Evolutionary conservation across 2,329 filamentous ascomycete species (phyloP).

Genomic region (Lasiodiplodia sp.): DNA sequence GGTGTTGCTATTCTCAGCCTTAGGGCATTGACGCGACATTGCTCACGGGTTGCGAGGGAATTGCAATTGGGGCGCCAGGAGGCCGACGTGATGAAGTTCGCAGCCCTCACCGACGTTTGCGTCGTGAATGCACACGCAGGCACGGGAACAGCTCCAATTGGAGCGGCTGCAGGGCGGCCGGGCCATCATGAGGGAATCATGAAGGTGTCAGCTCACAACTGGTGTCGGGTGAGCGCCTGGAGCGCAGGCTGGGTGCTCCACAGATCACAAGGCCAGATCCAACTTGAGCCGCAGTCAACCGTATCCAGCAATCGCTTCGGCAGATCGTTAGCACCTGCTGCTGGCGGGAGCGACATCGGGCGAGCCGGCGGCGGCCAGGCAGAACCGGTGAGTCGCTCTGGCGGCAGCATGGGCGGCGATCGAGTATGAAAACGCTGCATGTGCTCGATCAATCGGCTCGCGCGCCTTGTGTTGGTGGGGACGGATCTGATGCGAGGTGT

Average conservation of each 20-base stretch:
- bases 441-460: conserved; percentile 1
- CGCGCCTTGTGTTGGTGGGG: conserved; percentile 3
- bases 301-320: conserved; percentile 11
- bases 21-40: conserved; percentile 25
- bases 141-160: conserved; percentile 20
- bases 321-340: not conserved
- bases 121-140: not conserved
- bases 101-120: conserved; percentile 12
- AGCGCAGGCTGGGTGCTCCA: conserved; percentile 6
- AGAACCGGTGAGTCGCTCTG: conserved; percentile 1
- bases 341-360: conserved; percentile 18
- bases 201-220: conserved; percentile 27
- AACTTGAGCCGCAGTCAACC: conserved; percentile 25
- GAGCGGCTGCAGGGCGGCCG: conserved; percentile 6
- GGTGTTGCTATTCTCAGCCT: conserved; percentile 27
- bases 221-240: conserved; percentile 16
- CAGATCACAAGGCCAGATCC: conserved; percentile 20
- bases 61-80: conserved; percentile 18
- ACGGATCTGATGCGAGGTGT: conserved; percentile 28
- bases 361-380: not conserved
- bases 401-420: conserved; percentile 8
- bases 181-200: conserved; percentile 23
- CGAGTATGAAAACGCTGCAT: conserved; percentile 8
- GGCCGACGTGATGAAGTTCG: not conserved
- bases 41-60: conserved; percentile 16